Evolutionary conservation across 164 flowering plant species (phyloP), one percentile per base, ranked within the genome.

Genomic region (Magnolia changhungtana): DNA sequence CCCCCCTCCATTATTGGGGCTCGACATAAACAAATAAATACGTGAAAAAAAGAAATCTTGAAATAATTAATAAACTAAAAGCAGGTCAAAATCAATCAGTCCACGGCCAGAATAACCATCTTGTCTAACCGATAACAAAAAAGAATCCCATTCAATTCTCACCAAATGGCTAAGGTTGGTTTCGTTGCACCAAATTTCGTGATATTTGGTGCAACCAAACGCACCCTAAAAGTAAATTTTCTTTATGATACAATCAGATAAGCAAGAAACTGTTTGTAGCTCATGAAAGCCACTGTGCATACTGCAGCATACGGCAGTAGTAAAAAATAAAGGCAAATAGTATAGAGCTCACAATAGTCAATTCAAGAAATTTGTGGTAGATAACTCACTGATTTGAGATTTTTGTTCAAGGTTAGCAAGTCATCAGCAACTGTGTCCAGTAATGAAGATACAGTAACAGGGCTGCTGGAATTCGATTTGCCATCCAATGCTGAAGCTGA

Each of bases 391-490:
- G 96, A 79, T 69, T 81, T 86, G 37, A 95, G 90, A 83, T 92
- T 95, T 59, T 88, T 86, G 81, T 93, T 95, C 61, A 95, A 80
- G 8, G 81, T 88, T 50, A 49, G 84, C 31, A 95, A 91, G 78
- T 95, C 97, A 78, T 91, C 95, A 72, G 95, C 90, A 80, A 95
- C 98, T 50, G 85, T 86, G 73, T 92, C 97, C 81, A 95, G 81
- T 78, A 95, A 77, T 76, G 83, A 86, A 59, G 90, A 74, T 71
- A 88, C 77, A 21, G 92, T 88, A 80, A 86, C 73, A 13, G 86
- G 86, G 55, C 79, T 80, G 65, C 63, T 82, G 3, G 86, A 50
- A 68, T 81, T 86, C 18, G 77, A 72, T 73, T 84, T 84, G 80
- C 85, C 66, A 68, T 85, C 87, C 81, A 89, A 66, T 21, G 79